Base-by-base conservation (phyloP, 306 rosid genomes). In the Sicyos baderoa region DNA sequence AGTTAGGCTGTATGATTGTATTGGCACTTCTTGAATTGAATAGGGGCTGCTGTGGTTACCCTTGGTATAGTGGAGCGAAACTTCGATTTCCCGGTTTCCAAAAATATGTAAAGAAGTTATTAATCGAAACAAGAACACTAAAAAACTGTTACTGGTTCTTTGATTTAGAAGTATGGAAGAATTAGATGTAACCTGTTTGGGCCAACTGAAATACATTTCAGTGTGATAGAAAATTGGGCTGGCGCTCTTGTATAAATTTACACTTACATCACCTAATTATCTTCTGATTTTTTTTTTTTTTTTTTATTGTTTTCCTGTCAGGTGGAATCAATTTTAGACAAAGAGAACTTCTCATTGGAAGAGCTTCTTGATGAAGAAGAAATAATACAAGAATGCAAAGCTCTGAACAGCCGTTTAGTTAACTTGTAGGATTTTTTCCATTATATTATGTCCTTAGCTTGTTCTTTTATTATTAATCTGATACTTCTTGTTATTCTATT, bases 301-400 rank as follows among this genome's bases (percentile, higher is more conserved):
- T 59, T 55, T 37, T 48, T 4, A 54, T 51, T 44, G 55, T 74
- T 45, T 76, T 32, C 49, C 68, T 44, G 60, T 44, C 84, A 94
- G 99, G 97, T 94, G 80, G 99, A 94, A 76, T 79, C 92, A 56
- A 80, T 94, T 76, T 78, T 94, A 75, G 97, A 94, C 84, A 90
- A 82, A 86, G 99, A 94, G 61, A 85, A 88, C 76, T 90, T 94
- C 79, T 84, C 99, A 45, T 78, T 94, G 81, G 97, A 94, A 72
- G 99, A 94, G 85, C 99, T 94, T 80, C 83, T 94, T 22, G 99
- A 94, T 62, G 99, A 94, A 79, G 99, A 94, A 78, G 99, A 94
- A 82, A 84, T 94, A 77, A 94, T 94, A 75, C 99, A 94, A 83
- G 99, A 94, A 82, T 94, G 97, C 99, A 94, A 94, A 85, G 89